Percentiles rank a stretch among this genome's conserved stretches.
phyloP scores from a whole-genome alignment of 495 filamentous ascomycete genomes.

The Neurospora sp. region DNA sequence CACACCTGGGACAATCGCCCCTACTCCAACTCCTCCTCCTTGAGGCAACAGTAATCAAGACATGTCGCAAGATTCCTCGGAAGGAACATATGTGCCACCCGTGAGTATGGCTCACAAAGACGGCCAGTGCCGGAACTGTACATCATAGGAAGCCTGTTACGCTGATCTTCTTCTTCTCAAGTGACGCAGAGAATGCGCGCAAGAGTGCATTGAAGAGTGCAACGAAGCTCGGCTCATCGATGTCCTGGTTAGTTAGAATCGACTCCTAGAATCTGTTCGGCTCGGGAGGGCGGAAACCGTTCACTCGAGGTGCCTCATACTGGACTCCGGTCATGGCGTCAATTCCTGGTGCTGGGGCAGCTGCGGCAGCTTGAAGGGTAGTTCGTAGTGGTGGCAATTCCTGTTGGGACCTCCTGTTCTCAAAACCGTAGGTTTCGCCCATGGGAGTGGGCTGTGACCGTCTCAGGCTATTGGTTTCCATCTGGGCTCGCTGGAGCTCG shows the following conservation, averaged over 20 bases:
- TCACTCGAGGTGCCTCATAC: slow-evolving; percentile 35
- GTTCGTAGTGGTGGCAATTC: slow-evolving; percentile 41
- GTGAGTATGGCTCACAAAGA: background rate
- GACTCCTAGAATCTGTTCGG: slow-evolving; percentile 7
- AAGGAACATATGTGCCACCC: background rate
- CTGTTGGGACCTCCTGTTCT: slow-evolving; percentile 22
- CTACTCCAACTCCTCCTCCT: background rate
- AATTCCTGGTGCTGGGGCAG: slow-evolving; percentile 15
- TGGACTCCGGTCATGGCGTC: slow-evolving; percentile 48
- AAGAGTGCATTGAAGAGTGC: background rate
- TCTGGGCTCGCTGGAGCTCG: slow-evolving; percentile 22
- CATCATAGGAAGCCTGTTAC: background rate
- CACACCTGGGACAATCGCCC: background rate
- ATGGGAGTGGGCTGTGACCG: slow-evolving; percentile 20
- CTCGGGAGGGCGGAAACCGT: slow-evolving; percentile 25
- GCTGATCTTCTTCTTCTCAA: background rate
- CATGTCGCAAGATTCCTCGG: background rate
- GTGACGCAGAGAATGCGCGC: background rate
- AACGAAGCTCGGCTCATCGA: background rate
- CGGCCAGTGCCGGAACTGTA: background rate
- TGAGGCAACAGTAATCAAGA: background rate
- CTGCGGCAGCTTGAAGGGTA: slow-evolving; percentile 14
- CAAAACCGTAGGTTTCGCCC: slow-evolving; percentile 19
- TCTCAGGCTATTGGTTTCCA: slow-evolving; percentile 22
- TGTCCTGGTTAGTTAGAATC: background rate